Evolutionary conservation across 2,329 filamentous ascomycete genomes (phyloP).

Genomic region (Hymenoscyphus salicellus): DNA sequence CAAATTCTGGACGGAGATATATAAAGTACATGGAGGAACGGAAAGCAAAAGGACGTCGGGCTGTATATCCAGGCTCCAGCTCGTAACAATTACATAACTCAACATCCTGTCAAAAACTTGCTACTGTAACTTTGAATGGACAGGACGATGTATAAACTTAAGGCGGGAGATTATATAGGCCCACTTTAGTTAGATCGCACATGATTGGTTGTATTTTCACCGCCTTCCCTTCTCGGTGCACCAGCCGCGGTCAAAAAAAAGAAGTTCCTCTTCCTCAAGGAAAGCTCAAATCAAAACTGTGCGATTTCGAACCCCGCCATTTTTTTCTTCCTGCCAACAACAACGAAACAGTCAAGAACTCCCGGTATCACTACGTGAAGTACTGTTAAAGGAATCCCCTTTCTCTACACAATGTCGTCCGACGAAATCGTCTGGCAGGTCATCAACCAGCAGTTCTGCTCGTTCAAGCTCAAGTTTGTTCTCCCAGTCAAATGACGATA

Average conservation of each 20-base stretch:
- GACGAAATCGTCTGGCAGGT: slow-evolving; percentile 98
- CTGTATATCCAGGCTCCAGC: background rate
- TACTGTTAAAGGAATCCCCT: background rate
- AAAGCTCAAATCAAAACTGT: too few relatives aligned
- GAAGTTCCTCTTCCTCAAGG: too few relatives aligned
- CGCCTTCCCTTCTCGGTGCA: too few relatives aligned
- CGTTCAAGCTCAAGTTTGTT: slow-evolving; percentile 84
- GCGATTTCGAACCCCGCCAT: background rate
- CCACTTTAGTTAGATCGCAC: too few relatives aligned
- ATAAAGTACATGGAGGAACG: background rate
- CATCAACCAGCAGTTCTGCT: slow-evolving; percentile 92
- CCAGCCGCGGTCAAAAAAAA: too few relatives aligned
- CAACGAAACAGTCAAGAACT: background rate
- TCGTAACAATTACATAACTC: background rate
- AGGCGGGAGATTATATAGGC: too few relatives aligned
- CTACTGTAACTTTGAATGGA: too few relatives aligned
- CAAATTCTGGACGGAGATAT: background rate
- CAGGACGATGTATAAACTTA: too few relatives aligned
- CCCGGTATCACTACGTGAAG: background rate
- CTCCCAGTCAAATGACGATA: background rate
- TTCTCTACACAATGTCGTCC: slow-evolving; percentile 73
- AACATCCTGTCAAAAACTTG: too few relatives aligned
- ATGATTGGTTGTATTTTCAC: too few relatives aligned
- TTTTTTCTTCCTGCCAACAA: background rate
- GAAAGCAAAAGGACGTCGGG: background rate